A percentile compares a stretch with the other conserved stretches of the same genome.
These are phyloP conservation scores for Aspergillus sp. DNA, from an alignment of 2,329 filamentous ascomycete species.

Conservation along the genomic window DNA sequence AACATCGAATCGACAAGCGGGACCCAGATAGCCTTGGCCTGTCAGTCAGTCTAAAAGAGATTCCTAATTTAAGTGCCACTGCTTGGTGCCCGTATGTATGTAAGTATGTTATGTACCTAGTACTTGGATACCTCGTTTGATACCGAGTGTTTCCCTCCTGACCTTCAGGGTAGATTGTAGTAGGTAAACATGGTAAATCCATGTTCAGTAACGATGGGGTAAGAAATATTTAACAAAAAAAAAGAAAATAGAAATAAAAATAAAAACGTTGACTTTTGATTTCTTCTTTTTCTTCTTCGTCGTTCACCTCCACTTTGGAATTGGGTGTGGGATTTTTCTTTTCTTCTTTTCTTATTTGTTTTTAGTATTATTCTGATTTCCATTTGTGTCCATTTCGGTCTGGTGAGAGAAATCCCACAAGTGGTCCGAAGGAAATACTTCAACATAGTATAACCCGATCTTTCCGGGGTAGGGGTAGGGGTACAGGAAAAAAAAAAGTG, in stretches of 20 bases:
- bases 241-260: conserved; percentile 12
- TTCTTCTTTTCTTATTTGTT: neutral
- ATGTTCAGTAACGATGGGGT: neutral
- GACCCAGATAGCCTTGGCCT: conserved; percentile 3
- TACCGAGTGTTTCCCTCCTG: neutral
- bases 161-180: neutral
- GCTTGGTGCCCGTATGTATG: conserved; percentile 4
- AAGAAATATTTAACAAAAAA: neutral
- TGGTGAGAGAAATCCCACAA: neutral
- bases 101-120: conserved; percentile 10
- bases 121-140: conserved; percentile 10
- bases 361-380: neutral
- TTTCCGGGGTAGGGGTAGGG: neutral
- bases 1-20: conserved; percentile 4
- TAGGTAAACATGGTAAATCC: neutral
- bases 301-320: neutral
- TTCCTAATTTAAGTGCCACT: conserved; percentile 6
- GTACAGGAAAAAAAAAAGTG: neutral
- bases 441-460: neutral
- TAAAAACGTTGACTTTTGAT: neutral
- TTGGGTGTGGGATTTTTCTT: neutral
- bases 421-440: neutral
- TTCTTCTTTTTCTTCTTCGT: neutral
- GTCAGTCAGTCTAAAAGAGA: neutral
- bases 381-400: neutral